These are phyloP conservation scores for Toxoplasma gondii DNA, from an alignment of 169 alveolate genomes.

Conservation along the genomic window DNA sequence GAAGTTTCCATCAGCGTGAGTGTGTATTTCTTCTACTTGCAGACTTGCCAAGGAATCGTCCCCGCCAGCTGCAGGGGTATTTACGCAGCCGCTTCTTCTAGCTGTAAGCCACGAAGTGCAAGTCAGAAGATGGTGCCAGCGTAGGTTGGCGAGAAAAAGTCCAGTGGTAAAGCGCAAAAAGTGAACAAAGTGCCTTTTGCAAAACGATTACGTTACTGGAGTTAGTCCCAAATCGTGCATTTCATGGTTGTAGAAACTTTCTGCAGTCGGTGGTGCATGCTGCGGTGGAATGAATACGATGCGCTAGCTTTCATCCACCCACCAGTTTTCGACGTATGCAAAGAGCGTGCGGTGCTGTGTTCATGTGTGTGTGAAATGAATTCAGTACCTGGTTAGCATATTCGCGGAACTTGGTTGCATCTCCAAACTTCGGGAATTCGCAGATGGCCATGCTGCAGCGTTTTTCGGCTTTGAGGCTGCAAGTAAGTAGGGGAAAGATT, in stretches of 20 bases:
- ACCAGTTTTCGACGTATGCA: neutral
- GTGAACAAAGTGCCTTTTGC: too few relatives aligned
- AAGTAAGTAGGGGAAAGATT: slow-evolving; percentile 9
- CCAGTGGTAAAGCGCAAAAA: too few relatives aligned
- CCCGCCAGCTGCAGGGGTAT: slow-evolving; percentile 71
- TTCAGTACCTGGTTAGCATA: slow-evolving; percentile 66
- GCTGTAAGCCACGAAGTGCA: slow-evolving; percentile 48
- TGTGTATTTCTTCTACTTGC: neutral
- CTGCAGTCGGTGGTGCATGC: too few relatives aligned
- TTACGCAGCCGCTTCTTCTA: slow-evolving; percentile 67
- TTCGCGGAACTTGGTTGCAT: slow-evolving; percentile 60
- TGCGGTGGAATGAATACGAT: too few relatives aligned
- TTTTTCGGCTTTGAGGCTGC: slow-evolving; percentile 54
- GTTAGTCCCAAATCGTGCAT: too few relatives aligned
- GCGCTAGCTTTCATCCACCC: too few relatives aligned
- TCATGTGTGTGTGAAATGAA: neutral
- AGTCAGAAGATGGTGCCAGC: neutral
- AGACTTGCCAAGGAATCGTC: slow-evolving; percentile 51
- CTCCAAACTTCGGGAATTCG: slow-evolving; percentile 61
- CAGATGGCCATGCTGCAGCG: slow-evolving; percentile 58
- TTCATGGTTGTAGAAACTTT: too few relatives aligned
- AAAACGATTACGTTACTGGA: too few relatives aligned
- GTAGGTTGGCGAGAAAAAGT: neutral
- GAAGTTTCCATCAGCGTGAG: too few relatives aligned
- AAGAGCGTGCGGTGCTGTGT: neutral